Base-by-base conservation (phyloP, 1,284 basidiomycete species). In the Gomphus bonarii region DNA sequence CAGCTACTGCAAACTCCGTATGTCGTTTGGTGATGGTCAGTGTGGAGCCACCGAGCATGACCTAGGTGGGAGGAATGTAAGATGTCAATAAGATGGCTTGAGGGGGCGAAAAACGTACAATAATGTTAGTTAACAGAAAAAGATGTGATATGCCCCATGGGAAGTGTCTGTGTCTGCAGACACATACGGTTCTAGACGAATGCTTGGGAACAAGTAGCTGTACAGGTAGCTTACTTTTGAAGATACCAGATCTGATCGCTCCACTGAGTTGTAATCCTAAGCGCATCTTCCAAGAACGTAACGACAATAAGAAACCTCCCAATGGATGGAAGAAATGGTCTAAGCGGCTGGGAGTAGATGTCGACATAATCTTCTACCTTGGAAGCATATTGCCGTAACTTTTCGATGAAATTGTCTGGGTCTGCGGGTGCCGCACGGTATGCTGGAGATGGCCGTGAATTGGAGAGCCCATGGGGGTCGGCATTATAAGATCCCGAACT, bases 291-390 rank as follows among this genome's bases (percentile, higher is more conserved):
- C 69, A 95, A 75, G 75, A 99, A 99, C 5, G 95, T 99, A 46
- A 97, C 93, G 57, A 99, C 93, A 70, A 99, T 99, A 63, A 99
- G 74, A 74, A 98, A 98, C 63, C 97, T 82, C 61, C 94, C 97
- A 69, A 98, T 85, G 52, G 92, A 87, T 31, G 97, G 95, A 65
- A 99, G 79, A 70, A 95, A 88, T 53, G 97, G 97, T 70, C 89
- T 88, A 72, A 98, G 78, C 31, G 97, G 95, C 68, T 97, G 93
- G 7, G 93, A 85, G 73, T 91, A 88, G 62, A 88, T 85, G 70
- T 98, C 97, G 67, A 97, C 82, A 63, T 85, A 75, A 72, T 99
- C 97, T 74, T 99, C 97, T 59, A 92, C 80, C 70, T 86, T 82
- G 68, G 81, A 82, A 65, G 85, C 86, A 65, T 85, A 77, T 11